Percentiles rank a stretch among this genome's conserved stretches.
phyloP scores from a whole-genome alignment of 2,329 filamentous ascomycete species.

The Talaromyces pinophilus region DNA sequence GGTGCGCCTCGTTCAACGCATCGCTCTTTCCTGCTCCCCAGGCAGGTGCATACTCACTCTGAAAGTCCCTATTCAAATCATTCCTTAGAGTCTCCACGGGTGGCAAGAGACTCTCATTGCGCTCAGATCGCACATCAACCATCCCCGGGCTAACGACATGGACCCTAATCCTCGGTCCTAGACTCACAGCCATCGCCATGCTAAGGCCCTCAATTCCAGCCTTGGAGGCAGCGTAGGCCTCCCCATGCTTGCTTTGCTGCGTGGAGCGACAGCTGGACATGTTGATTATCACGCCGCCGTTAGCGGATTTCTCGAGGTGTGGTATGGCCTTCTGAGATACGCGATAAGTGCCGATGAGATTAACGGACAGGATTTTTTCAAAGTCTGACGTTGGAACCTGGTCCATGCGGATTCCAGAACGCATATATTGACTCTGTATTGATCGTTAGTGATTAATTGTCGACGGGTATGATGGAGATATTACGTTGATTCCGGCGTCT shows the following conservation, averaged over 20 bases:
- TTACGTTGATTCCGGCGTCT: not conserved
- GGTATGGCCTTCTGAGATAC: not conserved
- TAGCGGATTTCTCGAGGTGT: not conserved
- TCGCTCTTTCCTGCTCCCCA: slow-evolving; percentile 1
- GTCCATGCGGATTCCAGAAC: slow-evolving; percentile 1
- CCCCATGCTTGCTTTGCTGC: slow-evolving; percentile 7
- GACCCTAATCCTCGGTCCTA: slow-evolving; percentile 3
- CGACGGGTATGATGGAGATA: not conserved
- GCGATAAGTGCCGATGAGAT: slow-evolving; percentile 1
- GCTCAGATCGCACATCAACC: slow-evolving; percentile 7
- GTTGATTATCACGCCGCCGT: not conserved
- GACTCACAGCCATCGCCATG: slow-evolving; percentile 4
- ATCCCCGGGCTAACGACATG: slow-evolving; percentile 4
- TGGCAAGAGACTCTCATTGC: not conserved
- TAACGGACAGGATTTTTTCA: not conserved
- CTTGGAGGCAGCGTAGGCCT: slow-evolving; percentile 1
- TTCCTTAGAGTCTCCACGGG: not conserved
- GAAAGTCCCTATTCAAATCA: not conserved
- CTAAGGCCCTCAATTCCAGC: slow-evolving; percentile 1
- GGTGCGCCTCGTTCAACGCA: not conserved
- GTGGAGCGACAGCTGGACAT: slow-evolving; percentile 10
- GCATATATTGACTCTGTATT: slow-evolving; percentile 7
- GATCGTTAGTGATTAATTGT: not conserved
- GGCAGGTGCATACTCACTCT: not conserved
- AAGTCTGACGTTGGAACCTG: slow-evolving; percentile 2